Base-by-base conservation (phyloP, 495 filamentous ascomycete genomes). In the Baudoinia panamericana region DNA sequence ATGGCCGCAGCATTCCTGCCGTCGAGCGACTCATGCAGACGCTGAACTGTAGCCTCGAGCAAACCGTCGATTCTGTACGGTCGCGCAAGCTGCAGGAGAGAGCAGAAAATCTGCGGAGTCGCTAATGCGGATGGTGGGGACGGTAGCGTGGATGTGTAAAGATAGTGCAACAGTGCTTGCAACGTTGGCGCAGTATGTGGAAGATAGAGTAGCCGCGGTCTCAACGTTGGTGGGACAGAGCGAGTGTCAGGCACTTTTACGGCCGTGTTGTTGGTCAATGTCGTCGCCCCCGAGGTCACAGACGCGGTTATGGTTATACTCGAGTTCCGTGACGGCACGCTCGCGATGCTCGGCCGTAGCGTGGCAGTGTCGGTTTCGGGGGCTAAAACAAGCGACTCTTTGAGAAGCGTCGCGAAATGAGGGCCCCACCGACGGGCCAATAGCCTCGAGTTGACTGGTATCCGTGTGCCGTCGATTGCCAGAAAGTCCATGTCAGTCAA, bases 401-500 rank as follows among this genome's bases (percentile, higher is more conserved):
- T 74, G 5, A 96, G 70, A 2, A 95, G 69, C 45, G 92, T 85
- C 30, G 88, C 80, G 55, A 97, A 96, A 52, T 88, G 96, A 2
- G 84, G 84, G 0, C 90, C 90, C 90, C 90, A 97, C 45, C 90
- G 68, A 20, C 84, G 72, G 13, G 83, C 78, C 1, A 95, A 67
- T 10, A 97, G 69, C 28, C 84, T 73, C 11, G 87, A 94, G 59
- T 93, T 96, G 40, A 95, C 83, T 0, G 92, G 84, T 44, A 96
- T 82, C 2, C 84, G 73, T 56, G 96, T 90, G 21, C 88, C 87
- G 3, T 78, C 78, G 24, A 94, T 74, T 23, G 86, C 84, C 18
- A 96, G 64, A 27, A 97, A 76, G 53, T 96, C 90, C 90, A 97
- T 96, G 46, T 97, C 90, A n/a, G 85, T 73, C 48, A 97, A 64